phyloP scores from a whole-genome alignment of 805 yeast species.

The Starmerella sp. region DNA sequence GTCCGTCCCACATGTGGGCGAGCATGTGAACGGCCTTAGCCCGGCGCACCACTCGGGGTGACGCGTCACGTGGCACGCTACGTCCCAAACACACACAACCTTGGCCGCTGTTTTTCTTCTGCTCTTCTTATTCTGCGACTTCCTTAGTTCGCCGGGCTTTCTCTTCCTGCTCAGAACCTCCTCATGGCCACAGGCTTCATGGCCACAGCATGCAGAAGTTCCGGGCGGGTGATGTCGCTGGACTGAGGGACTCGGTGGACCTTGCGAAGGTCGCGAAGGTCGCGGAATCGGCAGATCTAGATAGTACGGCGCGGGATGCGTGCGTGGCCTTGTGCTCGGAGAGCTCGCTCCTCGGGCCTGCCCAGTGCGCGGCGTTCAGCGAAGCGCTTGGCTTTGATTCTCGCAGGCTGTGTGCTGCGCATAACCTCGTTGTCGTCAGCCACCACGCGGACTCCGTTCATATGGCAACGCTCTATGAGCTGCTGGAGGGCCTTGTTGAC shows the following conservation, averaged over 20 bases:
- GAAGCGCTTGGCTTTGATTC: constrained; percentile 7
- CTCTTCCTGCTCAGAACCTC: neutral
- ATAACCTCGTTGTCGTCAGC: constrained; percentile 15
- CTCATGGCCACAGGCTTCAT: neutral
- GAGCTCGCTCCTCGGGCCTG: neutral
- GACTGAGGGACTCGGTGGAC: neutral
- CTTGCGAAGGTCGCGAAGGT: neutral
- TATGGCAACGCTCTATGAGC: constrained; percentile 7
- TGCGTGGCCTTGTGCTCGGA: neutral
- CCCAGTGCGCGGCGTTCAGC: neutral
- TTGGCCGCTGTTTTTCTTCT: no score
- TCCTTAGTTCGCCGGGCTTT: neutral
- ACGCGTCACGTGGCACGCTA: no score
- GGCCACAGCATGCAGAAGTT: neutral
- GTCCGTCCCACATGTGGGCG: neutral
- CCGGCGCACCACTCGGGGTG: no score
- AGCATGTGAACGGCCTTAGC: neutral
- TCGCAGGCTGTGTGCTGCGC: constrained; percentile 16
- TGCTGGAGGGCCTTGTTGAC: constrained; percentile 2
- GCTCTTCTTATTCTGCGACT: neutral
- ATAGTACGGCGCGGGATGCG: neutral
- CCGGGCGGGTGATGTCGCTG: neutral
- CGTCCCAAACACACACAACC: no score
- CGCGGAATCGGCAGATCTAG: neutral
- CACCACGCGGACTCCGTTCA: constrained; percentile 14